These are phyloP conservation scores for Schoenoplectus tabernaemontani DNA, from an alignment of 202 grass and related monocot species.

Conservation along the genomic window DNA sequence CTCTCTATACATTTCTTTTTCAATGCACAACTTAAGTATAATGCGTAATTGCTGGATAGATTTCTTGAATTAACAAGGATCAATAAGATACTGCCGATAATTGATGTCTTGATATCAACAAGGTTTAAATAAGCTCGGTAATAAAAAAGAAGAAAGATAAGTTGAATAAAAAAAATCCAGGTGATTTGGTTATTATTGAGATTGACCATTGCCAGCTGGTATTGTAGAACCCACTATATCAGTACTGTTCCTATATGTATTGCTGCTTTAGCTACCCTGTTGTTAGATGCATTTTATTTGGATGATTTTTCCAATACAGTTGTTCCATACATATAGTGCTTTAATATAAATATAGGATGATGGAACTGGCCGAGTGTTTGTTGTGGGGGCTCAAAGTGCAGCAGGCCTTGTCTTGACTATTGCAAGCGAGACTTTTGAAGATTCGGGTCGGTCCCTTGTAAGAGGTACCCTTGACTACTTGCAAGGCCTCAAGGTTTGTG, in stretches of 20 bases:
- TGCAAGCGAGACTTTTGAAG: conserved; percentile 96
- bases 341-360: conserved; percentile 52
- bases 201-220: not conserved
- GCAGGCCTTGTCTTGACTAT: conserved; percentile 75
- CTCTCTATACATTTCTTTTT: not conserved
- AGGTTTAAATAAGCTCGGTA: not conserved
- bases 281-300: not conserved
- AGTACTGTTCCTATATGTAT: not conserved
- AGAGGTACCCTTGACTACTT: conserved; percentile 96
- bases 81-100: not conserved
- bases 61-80: not conserved
- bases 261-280: not conserved
- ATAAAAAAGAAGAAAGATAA: not conserved
- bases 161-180: not conserved
- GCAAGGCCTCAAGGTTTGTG: conserved; percentile 92
- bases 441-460: conserved; percentile 80
- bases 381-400: conserved; percentile 75
- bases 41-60: not conserved
- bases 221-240: not conserved
- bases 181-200: not conserved
- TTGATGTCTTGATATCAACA: not conserved
- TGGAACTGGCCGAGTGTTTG: conserved; percentile 63
- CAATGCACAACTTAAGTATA: not conserved
- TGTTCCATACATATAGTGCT: not conserved
- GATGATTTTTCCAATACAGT: not conserved